A percentile compares a stretch with the other conserved stretches of the same genome.
These are phyloP conservation scores for Citrullus amarus DNA, from an alignment of 306 rosid genomes.

Conservation along the genomic window DNA sequence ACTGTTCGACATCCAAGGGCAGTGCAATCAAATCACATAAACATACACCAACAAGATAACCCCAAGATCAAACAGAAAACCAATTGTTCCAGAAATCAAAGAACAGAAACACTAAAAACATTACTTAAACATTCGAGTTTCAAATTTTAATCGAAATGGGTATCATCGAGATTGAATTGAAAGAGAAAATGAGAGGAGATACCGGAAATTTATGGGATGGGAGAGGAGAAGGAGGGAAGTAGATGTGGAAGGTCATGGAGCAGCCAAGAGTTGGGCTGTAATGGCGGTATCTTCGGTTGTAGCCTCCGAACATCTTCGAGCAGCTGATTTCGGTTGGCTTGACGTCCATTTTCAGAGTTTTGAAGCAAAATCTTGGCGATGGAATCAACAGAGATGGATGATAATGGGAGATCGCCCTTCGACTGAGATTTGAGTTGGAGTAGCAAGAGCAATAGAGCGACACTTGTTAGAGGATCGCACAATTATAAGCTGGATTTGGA, in stretches of 20 bases:
- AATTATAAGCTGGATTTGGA: neutral
- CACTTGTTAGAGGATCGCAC: neutral
- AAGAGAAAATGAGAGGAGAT: constrained; percentile 11
- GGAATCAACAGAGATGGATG: neutral
- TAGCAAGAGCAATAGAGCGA: neutral
- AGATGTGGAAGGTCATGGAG: constrained; percentile 81
- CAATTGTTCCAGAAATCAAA: neutral
- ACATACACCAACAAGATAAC: neutral
- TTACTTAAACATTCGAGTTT: neutral
- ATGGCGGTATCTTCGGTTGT: constrained; percentile 77
- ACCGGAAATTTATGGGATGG: constrained; percentile 65
- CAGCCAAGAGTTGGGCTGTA: constrained; percentile 78
- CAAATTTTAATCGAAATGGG: neutral
- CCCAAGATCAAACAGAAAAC: neutral
- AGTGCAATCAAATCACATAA: neutral
- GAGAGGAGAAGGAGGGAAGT: constrained; percentile 62
- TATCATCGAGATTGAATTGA: neutral
- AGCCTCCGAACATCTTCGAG: constrained; percentile 76
- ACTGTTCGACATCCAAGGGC: neutral
- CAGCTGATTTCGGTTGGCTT: constrained; percentile 55
- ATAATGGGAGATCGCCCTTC: neutral
- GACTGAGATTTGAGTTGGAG: neutral
- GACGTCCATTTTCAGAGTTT: constrained; percentile 25
- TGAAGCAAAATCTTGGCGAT: neutral
- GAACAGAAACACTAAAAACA: neutral